Evolutionary conservation across 1,139 yeast species (phyloP).

Genomic region (Blastobotrys capitulatus): DNA sequence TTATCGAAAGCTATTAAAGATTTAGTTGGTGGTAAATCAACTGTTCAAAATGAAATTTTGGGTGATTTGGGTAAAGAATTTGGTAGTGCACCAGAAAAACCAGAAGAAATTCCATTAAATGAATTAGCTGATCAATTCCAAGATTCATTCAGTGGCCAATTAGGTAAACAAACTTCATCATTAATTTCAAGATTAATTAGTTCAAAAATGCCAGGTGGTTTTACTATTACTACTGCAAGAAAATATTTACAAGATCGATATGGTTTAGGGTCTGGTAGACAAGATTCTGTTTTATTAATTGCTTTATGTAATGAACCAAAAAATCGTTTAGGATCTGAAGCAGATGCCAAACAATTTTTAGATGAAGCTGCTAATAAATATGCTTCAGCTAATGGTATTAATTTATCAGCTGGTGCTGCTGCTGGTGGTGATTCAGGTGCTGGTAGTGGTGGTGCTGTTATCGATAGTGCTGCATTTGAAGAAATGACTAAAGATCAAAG

Average conservation of each 20-base stretch:
- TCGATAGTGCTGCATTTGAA: constrained; percentile 95
- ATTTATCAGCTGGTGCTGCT: constrained; percentile 62
- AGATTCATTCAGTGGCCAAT: constrained; percentile 77
- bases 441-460: constrained; percentile 83
- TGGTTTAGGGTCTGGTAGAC: constrained; percentile 93
- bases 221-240: constrained; percentile 85
- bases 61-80: constrained; percentile 98
- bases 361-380: constrained; percentile 80
- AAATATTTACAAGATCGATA: constrained; percentile 83
- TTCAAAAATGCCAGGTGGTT: constrained; percentile 99
- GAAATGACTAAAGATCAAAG: constrained; percentile 89
- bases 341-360: constrained; percentile 84
- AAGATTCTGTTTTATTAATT: constrained; percentile 76
- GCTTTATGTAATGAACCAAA: constrained; percentile 91
- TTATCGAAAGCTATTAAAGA: constrained; percentile 92
- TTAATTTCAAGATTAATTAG: constrained; percentile 87
- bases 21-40: constrained; percentile 95
- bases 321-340: constrained; percentile 75
- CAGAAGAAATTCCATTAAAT: constrained; percentile 94
- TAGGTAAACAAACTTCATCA: constrained; percentile 91
- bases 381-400: constrained; percentile 75
- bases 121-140: constrained; percentile 96
- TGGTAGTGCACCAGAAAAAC: constrained; percentile 96
- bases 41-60: constrained; percentile 94
- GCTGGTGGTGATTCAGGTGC: constrained; percentile 46